Conservation (phyloP, 176 grass and related monocot genomes). For the Hordeum vulgare region MorexV3_pseudomolecules_assembly NC_058520.1:561673110-561673609, state of each 20-base stretch:
- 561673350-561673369: not conserved
- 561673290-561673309: not conserved
- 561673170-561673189: slow-evolving; percentile 45
- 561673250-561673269: not conserved
- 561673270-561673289: not conserved
- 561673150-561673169: slow-evolving; percentile 61
- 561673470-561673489: not conserved
- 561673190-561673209: slow-evolving; percentile 61
- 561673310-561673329: not conserved
- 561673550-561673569: not conserved
- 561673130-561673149: slow-evolving; percentile 56
- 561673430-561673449: not conserved
- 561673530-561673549: not conserved
- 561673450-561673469: not conserved
- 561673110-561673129: slow-evolving; percentile 71
- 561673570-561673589: not conserved
- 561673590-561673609: not conserved
- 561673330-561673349: not conserved
- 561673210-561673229: slow-evolving; percentile 82
- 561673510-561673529: not conserved
- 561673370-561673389: not conserved
- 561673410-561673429: not conserved
- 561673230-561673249: slow-evolving; percentile 64
- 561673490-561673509: not conserved
- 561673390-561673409: not conserved